Evolutionary conservation across 116 monocot genomes (phyloP), one percentile per base, ranked within the genome.

Genomic region (Phalaenopsis hybrid): DNA sequence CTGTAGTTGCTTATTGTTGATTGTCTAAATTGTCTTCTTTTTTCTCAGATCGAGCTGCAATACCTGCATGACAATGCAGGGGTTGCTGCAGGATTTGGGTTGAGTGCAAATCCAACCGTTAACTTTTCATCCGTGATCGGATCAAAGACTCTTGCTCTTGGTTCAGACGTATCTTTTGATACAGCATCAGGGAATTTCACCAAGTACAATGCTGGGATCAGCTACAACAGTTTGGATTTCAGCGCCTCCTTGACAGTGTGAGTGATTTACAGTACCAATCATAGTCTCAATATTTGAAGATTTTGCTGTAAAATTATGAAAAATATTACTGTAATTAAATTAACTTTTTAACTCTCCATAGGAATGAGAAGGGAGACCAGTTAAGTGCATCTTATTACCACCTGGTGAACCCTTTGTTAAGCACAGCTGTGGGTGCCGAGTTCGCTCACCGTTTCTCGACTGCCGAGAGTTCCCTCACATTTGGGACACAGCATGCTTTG

Each of bases 161-260:
- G 96, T 23, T 88, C 90, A 70, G 94, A 96, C 82, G 82, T 92
- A 10, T 83, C 90, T 28, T 87, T 90, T 75, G 92, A 93, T 79
- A 90, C 90, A 68, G 86, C 93, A 74, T 85, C 84, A 77, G 92
- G 90, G 37, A 88, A 88, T 48, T 88, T 96, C 85, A 86, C 85
- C 81, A 93, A 92, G 84, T 93, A 90, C 88, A 92, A 96, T 86
- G 90, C 87, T 34, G 93, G 89, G 1, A 13, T 93, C 33, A 92
- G 85, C 76, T 8, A 90, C 70, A 93, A 83, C 81, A 87, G 76
- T 79, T 84, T 84, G 48, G 96, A 93, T 82, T 88, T 92, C 58
- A 83, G 90, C 77, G 86, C 90, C 25, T 84, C 92, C 11, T 43
- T 92, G 75, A 84, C 81, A 41, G 50, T 92, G 94, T 94, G 50